Evolutionary conservation across 352 stramenopile species (phyloP).

Genomic region (Phytophthora agathidicida): DNA sequence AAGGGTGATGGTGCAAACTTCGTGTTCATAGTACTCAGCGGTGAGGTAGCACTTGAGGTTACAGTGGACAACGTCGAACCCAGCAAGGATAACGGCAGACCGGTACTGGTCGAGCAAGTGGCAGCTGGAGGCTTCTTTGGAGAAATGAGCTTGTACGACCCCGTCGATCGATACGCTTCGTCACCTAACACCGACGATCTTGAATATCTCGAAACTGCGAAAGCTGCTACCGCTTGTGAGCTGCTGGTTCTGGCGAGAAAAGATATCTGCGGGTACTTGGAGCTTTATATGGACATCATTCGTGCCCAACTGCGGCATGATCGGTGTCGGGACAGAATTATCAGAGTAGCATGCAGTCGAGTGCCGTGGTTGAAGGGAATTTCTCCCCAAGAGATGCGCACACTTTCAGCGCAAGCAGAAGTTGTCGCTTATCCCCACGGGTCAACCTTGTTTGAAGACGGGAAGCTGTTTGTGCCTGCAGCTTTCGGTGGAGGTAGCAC

Average conservation of each 20-base stretch:
- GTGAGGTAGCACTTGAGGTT: conserved; percentile 46
- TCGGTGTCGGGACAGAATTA: conserved; percentile 48
- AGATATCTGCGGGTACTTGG: conserved; percentile 64
- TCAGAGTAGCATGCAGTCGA: conserved; percentile 45
- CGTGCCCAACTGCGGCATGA: conserved; percentile 61
- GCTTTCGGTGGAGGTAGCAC: conserved; percentile 4
- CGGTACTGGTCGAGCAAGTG: conserved; percentile 41
- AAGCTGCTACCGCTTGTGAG: conserved; percentile 34
- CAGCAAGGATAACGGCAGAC: background rate
- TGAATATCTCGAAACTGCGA: conserved; percentile 62
- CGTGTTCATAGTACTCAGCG: conserved; percentile 68
- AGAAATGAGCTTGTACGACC: conserved; percentile 49
- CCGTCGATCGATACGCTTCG: conserved; percentile 1
- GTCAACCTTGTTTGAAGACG: conserved; percentile 53
- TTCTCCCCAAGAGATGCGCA: conserved; percentile 61
- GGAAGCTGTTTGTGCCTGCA: conserved; percentile 28
- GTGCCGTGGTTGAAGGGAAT: conserved; percentile 50
- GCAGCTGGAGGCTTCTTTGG: conserved; percentile 61
- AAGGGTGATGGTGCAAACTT: conserved; percentile 65
- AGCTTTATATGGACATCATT: conserved; percentile 75
- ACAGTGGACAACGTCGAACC: background rate
- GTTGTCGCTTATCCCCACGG: conserved; percentile 43
- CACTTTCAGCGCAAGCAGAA: conserved; percentile 53
- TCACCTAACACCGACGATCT: conserved; percentile 12
- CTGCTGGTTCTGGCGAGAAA: conserved; percentile 60